phyloP scores from a whole-genome alignment of 148 eudicot species.

The Camellia lanceoleosa region DNA sequence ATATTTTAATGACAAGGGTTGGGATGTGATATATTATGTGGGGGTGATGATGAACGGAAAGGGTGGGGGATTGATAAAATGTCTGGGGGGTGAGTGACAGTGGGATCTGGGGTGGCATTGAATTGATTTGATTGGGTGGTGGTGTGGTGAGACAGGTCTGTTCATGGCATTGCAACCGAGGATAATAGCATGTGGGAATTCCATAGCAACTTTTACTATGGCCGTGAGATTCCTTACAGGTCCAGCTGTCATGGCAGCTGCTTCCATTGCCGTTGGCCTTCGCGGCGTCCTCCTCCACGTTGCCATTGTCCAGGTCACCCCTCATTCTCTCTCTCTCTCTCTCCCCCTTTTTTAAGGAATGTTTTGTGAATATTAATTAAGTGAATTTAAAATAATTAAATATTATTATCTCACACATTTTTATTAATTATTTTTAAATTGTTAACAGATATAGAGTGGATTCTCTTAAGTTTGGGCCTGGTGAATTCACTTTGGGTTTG shows the following conservation, averaged over 20 bases:
- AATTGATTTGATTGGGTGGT: neutral
- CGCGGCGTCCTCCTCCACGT: slow-evolving; percentile 72
- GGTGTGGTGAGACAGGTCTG: slow-evolving; percentile 37
- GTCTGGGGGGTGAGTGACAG: neutral
- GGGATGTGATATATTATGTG: too few relatives aligned
- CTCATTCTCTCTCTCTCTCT: neutral
- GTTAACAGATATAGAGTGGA: too few relatives aligned
- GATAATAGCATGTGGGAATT: slow-evolving; percentile 91
- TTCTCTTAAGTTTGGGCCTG: too few relatives aligned
- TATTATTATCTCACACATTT: too few relatives aligned
- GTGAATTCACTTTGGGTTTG: too few relatives aligned
- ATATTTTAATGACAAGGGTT: too few relatives aligned
- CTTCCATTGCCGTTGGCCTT: slow-evolving; percentile 74
- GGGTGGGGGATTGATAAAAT: too few relatives aligned
- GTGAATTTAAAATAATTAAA: too few relatives aligned
- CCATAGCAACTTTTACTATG: slow-evolving; percentile 75
- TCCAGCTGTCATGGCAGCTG: slow-evolving; percentile 89
- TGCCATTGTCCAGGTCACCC: slow-evolving; percentile 75
- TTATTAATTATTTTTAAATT: too few relatives aligned
- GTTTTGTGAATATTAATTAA: too few relatives aligned
- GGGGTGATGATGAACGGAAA: too few relatives aligned
- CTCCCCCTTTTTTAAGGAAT: neutral
- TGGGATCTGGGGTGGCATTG: neutral
- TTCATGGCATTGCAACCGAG: slow-evolving; percentile 90
- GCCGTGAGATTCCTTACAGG: slow-evolving; percentile 81